Conservation (phyloP, 2,329 filamentous ascomycete genomes). For the Trichoderma afroharzianum region DNA sequence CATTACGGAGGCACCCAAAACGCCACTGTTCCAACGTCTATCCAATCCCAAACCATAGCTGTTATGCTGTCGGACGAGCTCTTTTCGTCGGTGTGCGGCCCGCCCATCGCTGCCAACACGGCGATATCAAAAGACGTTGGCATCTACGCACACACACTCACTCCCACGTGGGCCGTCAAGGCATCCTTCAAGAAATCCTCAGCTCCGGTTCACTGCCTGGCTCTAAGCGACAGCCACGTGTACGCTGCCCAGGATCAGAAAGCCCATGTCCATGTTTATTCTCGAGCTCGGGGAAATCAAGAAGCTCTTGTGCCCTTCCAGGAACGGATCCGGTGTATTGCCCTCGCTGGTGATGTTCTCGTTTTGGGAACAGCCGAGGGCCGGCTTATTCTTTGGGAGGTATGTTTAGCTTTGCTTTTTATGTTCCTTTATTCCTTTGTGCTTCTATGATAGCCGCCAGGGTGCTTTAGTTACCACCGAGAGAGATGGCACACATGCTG, state of each 20-base stretch:
- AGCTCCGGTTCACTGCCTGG: conserved; percentile 72
- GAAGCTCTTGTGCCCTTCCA: conserved; percentile 85
- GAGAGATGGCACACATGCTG: conserved; percentile 18
- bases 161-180: conserved; percentile 72
- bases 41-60: neutral
- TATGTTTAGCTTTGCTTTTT: conserved; percentile 38
- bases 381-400: conserved; percentile 89
- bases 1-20: neutral
- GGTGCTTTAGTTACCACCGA: neutral
- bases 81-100: conserved; percentile 55
- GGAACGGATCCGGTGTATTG: conserved; percentile 77
- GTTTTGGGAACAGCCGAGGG: conserved; percentile 81
- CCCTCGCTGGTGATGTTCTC: conserved; percentile 68
- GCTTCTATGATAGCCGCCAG: neutral
- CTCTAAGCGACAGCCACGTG: conserved; percentile 75
- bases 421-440: conserved; percentile 17
- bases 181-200: conserved; percentile 89
- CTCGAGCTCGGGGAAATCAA: conserved; percentile 75
- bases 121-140: conserved; percentile 73
- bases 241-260: conserved; percentile 92
- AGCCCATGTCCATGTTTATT: conserved; percentile 90
- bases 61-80: conserved; percentile 59
- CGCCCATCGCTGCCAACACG: conserved; percentile 58
- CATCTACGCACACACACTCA: conserved; percentile 80
- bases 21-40: neutral